Percentiles rank a stretch among this genome's conserved stretches.
phyloP scores from a whole-genome alignment of 768 basidiomycete species.

The Panus rudis region DNA sequence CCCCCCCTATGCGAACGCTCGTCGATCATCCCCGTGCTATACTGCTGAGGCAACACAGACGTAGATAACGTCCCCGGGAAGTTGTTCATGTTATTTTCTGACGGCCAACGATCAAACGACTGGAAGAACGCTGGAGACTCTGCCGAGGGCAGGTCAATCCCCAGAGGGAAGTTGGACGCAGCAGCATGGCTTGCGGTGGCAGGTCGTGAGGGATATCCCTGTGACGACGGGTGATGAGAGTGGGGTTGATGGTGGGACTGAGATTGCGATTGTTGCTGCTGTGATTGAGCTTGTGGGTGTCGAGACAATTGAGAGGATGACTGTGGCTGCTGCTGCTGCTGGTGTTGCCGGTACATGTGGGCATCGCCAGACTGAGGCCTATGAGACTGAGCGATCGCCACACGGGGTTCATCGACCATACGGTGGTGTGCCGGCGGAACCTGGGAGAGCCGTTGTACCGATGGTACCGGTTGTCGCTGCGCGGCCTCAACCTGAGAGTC shows the following conservation, averaged over 20 bases:
- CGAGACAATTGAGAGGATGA: too few relatives aligned
- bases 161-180: constrained; percentile 9
- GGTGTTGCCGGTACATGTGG: constrained; percentile 16
- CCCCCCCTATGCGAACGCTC: constrained; percentile 29
- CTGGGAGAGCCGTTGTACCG: constrained; percentile 4
- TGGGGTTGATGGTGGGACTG: too few relatives aligned
- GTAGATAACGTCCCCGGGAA: constrained; percentile 49
- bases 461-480: not conserved
- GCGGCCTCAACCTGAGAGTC: too few relatives aligned
- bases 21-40: constrained; percentile 65
- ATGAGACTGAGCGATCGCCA: too few relatives aligned
- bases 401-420: constrained; percentile 2
- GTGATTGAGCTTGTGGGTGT: too few relatives aligned
- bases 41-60: constrained; percentile 66
- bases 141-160: constrained; percentile 9
- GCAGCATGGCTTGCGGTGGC: constrained; percentile 1
- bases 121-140: constrained; percentile 21
- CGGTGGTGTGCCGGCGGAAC: too few relatives aligned
- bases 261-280: too few relatives aligned
- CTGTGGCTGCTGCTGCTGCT: constrained; percentile 5
- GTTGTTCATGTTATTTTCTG: constrained; percentile 11
- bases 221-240: too few relatives aligned
- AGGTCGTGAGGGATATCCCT: not conserved
- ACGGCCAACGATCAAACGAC: constrained; percentile 42
- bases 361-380: too few relatives aligned